phyloP scores from a whole-genome alignment of 495 filamentous ascomycete genomes.

The Daldinia caldariorum region DNA sequence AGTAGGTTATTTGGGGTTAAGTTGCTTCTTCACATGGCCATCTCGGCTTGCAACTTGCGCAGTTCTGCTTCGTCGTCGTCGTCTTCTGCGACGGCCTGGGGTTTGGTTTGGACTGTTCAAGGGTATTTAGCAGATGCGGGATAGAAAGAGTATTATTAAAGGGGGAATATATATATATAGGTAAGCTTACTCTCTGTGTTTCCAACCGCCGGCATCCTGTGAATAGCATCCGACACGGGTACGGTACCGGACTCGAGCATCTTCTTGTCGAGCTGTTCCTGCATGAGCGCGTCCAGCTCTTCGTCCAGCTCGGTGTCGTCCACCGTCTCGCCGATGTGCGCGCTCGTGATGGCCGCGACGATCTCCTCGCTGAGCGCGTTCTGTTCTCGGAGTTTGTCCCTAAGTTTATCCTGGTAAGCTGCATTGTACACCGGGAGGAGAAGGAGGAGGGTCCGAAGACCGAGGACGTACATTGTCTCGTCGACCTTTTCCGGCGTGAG shows the following conservation, averaged over 20 bases:
- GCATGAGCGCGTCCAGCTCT: constrained; percentile 80
- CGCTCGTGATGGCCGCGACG: constrained; percentile 78
- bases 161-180: too few species aligned
- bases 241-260: constrained; percentile 89
- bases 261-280: constrained; percentile 88
- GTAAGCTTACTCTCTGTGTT: constrained; percentile 82
- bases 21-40: constrained; percentile 78
- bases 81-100: constrained; percentile 73
- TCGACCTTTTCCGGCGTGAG: constrained; percentile 94
- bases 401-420: constrained; percentile 54
- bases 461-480: constrained; percentile 82
- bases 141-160: neutral
- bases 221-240: constrained; percentile 71
- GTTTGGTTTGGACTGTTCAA: constrained; percentile 66
- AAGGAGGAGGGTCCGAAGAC: neutral
- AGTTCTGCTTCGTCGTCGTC: constrained; percentile 98
- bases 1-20: neutral
- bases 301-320: constrained; percentile 89
- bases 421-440: neutral
- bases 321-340: constrained; percentile 72
- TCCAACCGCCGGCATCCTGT: constrained; percentile 74
- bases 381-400: constrained; percentile 93
- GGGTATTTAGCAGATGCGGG: constrained; percentile 44
- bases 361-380: constrained; percentile 94
- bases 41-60: constrained; percentile 92